A percentile compares a stretch with the other conserved stretches of the same genome.
Conservation (phyloP, 768 basidiomycete species). For the Russula abietina region DNA sequence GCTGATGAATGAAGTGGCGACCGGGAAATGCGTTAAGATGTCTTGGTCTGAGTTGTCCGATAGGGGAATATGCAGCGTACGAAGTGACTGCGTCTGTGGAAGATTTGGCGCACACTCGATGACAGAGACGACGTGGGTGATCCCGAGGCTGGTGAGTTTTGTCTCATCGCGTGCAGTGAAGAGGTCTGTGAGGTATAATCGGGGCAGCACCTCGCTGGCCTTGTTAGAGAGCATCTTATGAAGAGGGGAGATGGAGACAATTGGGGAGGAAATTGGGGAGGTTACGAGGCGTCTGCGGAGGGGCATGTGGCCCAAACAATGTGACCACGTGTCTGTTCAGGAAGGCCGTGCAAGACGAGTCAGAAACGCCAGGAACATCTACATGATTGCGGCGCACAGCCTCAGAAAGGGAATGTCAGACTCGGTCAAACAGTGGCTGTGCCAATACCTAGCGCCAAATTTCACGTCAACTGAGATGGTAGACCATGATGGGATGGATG, state of each 20-base stretch:
- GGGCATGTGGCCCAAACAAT: neutral
- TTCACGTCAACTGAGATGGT: conserved; percentile 24
- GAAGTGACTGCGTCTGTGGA: conserved; percentile 30
- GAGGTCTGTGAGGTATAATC: conserved; percentile 60
- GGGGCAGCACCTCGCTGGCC: conserved; percentile 36
- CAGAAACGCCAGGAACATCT: neutral
- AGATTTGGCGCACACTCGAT: conserved; percentile 44
- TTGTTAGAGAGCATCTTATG: conserved; percentile 9
- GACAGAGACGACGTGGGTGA: conserved; percentile 69
- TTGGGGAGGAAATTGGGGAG: neutral
- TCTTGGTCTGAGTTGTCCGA: conserved; percentile 38
- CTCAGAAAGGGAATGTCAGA: neutral
- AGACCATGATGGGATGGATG: neutral
- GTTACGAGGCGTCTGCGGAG: neutral
- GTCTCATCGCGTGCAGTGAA: conserved; percentile 45
- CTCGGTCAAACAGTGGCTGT: conserved; percentile 13
- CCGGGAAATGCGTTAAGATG: conserved; percentile 41
- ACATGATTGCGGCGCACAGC: neutral
- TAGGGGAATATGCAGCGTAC: conserved; percentile 48
- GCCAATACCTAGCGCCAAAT: conserved; percentile 21
- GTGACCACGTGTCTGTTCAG: no score
- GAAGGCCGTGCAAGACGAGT: no score
- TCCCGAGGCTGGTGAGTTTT: conserved; percentile 48
- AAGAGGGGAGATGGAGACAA: neutral
- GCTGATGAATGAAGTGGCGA: conserved; percentile 48